Base-by-base conservation (phyloP, 352 stramenopile species). In the Lagenidium giganteum region DNA sequence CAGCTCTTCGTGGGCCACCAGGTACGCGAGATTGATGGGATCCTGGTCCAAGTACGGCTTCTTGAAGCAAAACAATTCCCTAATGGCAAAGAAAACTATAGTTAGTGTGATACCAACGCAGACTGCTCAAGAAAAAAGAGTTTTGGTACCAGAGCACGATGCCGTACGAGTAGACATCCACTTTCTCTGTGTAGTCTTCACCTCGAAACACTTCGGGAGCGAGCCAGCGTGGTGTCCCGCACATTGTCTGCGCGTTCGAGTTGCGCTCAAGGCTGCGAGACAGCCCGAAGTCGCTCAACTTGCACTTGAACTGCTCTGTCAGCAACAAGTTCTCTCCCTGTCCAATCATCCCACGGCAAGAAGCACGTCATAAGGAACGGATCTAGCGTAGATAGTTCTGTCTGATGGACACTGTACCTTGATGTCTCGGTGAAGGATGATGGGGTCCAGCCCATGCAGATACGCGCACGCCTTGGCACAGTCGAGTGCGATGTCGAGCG, bases 111-210 rank as follows among this genome's bases (percentile, higher is more conserved):
- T 34, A 38, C 28, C 26, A 21, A 24, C 9, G 16, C 8, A 31
- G 17, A 5, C 39, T 25, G 7, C 30, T 32, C 37, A 40, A 26
- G 3, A 41, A 18, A 17, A 41, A 28, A 13, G 32, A 25, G 5
- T 3, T 27, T 38, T n/a, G 42, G 11, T 51, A 87, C 78, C 79
- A 90, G 35, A 93, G 57, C 23, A 93, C 80, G 38, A 92, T 87
- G 47, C 74, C 70, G 49, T 87, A 89, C 22, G 76, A 89, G 53
- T 92, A 89, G 3, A 92, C 49, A 38, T 92, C 79, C 23, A 92
- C 85, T 60, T 92, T 92, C 44, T 92, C 79, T 27, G 74, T 86
- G 57, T 89, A 92, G 26, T 84, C 72, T 33, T 92, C 76, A 26
- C 79, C 79, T 21, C 76, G 73, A 32, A 88, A 92, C n/a, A 92